These are phyloP conservation scores for Aspergillus bombycis DNA, from an alignment of 2,329 filamentous ascomycete genomes.

Conservation along the genomic window DNA sequence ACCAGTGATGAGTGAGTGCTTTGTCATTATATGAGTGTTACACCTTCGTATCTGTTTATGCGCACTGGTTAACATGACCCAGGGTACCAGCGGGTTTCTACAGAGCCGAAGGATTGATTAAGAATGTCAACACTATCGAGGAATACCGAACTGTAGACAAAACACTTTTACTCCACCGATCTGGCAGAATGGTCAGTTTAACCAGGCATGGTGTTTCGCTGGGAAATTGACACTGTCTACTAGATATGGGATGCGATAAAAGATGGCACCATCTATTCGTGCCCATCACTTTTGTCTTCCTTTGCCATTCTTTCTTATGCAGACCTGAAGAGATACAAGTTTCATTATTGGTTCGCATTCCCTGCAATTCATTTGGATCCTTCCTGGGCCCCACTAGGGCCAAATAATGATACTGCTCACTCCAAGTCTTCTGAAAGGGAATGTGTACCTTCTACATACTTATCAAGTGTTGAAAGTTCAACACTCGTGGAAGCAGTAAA, in stretches of 20 bases:
- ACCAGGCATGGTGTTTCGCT: background rate
- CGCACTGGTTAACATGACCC: background rate
- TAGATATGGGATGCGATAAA: constrained; percentile 97
- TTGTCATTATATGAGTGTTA: constrained; percentile 6
- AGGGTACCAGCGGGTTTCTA: constrained; percentile 72
- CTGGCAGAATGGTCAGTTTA: constrained; percentile 71
- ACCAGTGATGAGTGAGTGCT: constrained; percentile 77
- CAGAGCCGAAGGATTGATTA: constrained; percentile 89
- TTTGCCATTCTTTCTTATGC: constrained; percentile 91
- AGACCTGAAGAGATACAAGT: constrained; percentile 95
- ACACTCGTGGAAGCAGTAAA: constrained; percentile 80
- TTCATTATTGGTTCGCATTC: constrained; percentile 98
- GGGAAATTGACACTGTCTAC: constrained; percentile 10
- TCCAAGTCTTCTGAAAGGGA: constrained; percentile 23
- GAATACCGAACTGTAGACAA: constrained; percentile 88
- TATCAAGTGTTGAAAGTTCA: constrained; percentile 72
- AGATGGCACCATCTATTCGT: constrained; percentile 93
- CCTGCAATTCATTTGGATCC: constrained; percentile 90
- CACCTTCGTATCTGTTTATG: too few relatives aligned
- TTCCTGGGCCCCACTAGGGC: constrained; percentile 67
- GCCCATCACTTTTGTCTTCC: constrained; percentile 85
- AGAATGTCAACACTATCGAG: constrained; percentile 94
- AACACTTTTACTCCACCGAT: constrained; percentile 72
- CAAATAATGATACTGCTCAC: constrained; percentile 19
- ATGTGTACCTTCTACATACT: constrained; percentile 31